Evolutionary conservation across 2,329 filamentous ascomycete genomes (phyloP).

Genomic region (Dactylellina parvicollis): DNA sequence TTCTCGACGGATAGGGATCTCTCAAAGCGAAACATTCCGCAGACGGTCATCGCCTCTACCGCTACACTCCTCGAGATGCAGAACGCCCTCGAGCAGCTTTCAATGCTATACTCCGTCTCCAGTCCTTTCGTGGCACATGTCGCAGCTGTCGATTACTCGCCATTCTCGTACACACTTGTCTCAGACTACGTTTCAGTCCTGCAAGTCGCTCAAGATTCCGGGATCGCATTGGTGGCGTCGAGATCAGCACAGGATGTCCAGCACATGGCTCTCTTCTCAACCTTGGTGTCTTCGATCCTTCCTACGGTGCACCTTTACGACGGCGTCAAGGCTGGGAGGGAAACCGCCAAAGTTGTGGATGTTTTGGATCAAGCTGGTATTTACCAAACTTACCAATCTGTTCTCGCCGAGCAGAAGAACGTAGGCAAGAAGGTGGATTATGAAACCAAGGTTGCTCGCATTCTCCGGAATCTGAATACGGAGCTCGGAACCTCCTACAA

Average conservation of each 20-base stretch:
- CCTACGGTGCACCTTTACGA: slow-evolving; percentile 92
- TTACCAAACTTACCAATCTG: slow-evolving; percentile 73
- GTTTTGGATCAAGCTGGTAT: slow-evolving; percentile 78
- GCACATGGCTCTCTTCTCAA: slow-evolving; percentile 92
- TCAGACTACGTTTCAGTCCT: slow-evolving; percentile 86
- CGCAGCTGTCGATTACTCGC: slow-evolving; percentile 85
- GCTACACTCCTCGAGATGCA: slow-evolving; percentile 83
- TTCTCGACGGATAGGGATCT: slow-evolving; percentile 97
- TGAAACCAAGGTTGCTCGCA: slow-evolving; percentile 75
- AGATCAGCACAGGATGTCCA: slow-evolving; percentile 89
- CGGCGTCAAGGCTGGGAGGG: slow-evolving; percentile 81
- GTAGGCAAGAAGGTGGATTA: slow-evolving; percentile 76
- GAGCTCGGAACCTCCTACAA: slow-evolving; percentile 94
- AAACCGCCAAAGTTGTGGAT: slow-evolving; percentile 83
- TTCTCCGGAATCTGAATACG: slow-evolving; percentile 80
- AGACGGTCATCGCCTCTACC: slow-evolving; percentile 87
- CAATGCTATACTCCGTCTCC: slow-evolving; percentile 87
- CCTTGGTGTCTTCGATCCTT: slow-evolving; percentile 77
- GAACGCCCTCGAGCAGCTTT: slow-evolving; percentile 86
- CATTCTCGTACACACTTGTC: slow-evolving; percentile 75
- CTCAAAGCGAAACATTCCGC: slow-evolving; percentile 87
- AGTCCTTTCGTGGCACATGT: slow-evolving; percentile 94
- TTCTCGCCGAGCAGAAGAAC: slow-evolving; percentile 71
- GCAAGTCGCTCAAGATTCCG: slow-evolving; percentile 85
- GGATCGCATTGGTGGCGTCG: slow-evolving; percentile 84